Evolutionary conservation across 176 grass and related monocot species (phyloP).

Genomic region (Hyparrhenia diplandra): DNA sequence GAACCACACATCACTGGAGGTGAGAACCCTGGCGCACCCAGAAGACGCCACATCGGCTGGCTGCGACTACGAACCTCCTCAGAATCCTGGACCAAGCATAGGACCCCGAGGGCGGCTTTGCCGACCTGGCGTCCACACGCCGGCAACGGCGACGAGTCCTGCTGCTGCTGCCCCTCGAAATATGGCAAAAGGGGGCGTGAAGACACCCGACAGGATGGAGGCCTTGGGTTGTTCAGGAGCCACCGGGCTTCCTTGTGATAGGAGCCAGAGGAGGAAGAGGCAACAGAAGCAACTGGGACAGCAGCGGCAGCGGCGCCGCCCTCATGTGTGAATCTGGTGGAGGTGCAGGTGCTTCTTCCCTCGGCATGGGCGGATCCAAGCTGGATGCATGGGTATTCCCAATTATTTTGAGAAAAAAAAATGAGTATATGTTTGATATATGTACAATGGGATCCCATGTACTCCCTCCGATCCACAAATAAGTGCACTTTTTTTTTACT

Average conservation of each 20-base stretch:
- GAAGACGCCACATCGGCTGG: slow-evolving; percentile 80
- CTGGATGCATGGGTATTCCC: too few relatives aligned
- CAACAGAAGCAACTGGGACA: not conserved
- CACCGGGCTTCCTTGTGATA: slow-evolving; percentile 29
- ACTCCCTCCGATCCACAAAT: too few relatives aligned
- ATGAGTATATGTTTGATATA: too few relatives aligned
- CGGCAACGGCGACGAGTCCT: slow-evolving; percentile 4
- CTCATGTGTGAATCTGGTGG: not conserved
- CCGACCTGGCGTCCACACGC: too few relatives aligned
- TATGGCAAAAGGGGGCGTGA: slow-evolving; percentile 57
- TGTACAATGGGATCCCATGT: too few relatives aligned
- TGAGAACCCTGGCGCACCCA: slow-evolving; percentile 42
- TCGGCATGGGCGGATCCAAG: too few relatives aligned
- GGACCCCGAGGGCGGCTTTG: slow-evolving; percentile 31
- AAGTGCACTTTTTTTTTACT: too few relatives aligned
- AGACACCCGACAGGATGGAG: slow-evolving; percentile 53
- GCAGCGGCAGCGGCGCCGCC: not conserved
- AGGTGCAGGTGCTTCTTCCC: slow-evolving; percentile 25
- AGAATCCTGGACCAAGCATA: slow-evolving; percentile 76
- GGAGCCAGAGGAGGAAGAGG: not conserved
- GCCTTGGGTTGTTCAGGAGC: slow-evolving; percentile 39
- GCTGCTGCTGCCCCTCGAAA: slow-evolving; percentile 57
- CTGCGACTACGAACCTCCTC: slow-evolving; percentile 53
- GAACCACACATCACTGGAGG: slow-evolving; percentile 68
- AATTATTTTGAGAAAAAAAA: too few relatives aligned